Evolutionary conservation across 345 rosid species (phyloP), one percentile per base, ranked within the genome.

Genomic region (Reutealis trisperma): DNA sequence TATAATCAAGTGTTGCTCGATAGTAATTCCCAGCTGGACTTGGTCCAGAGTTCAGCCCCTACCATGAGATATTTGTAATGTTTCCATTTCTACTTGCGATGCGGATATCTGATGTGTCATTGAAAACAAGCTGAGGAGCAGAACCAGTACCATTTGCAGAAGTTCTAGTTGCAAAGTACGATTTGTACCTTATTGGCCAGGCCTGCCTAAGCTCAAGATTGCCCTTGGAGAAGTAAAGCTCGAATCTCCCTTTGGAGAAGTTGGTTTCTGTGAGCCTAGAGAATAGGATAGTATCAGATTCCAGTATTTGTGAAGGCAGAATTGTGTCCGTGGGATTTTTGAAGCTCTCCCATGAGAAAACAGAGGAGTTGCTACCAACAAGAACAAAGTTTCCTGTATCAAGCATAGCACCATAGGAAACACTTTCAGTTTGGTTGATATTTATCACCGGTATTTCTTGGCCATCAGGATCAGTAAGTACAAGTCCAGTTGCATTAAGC

Each of bases 341-440:
- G 71, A 88, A 88, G 59, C 83, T 84, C 75, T 85, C 81, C 90
- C 90, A 88, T 16, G n/a, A n/a, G n/a, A 77, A 24, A 47, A 63
- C 41, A 42, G 12, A 19, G 11, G 41, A 71, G 52, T 51, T 41
- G 12, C 21, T 61, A 74, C 66, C 74, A 16, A 24, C 49, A 13
- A 82, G 83, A 70, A 85, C 88, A 18, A 85, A 84, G 63, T 85
- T 87, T 4, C 90, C 90, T 0, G 81, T 76, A 19, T 82, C 82
- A 3, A 82, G 79, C 79, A 85, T 60, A 27, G 83, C 75, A 18
- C 70, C 85, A 34, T 37, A 65, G 4, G 72, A 55, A 37, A 74
- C 71, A 2, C 6, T 19, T 49, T 22, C 13, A 22, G 1, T 8
- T 45, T 21, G 24, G 41, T 15, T 5, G 77, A 67, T 22, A 1